phyloP scores from a whole-genome alignment of 345 rosid genomes.

The Fremontodendron californicum region DNA sequence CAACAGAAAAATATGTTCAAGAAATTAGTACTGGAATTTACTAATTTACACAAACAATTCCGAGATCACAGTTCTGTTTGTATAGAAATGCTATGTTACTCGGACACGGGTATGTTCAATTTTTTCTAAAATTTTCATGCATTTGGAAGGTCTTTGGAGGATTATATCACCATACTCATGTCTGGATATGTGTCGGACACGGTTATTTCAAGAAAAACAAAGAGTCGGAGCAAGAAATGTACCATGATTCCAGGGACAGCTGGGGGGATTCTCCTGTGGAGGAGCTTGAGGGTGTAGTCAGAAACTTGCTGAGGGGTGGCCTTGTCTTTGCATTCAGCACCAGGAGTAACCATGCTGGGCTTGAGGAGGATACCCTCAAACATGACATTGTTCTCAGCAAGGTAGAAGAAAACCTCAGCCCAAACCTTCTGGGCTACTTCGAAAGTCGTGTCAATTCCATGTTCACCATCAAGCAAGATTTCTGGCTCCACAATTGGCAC shows the following conservation, averaged over 20 bases:
- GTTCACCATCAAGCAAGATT: slow-evolving; percentile 94
- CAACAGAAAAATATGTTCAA: neutral
- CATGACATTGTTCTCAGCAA: slow-evolving; percentile 95
- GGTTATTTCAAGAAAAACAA: too few relatives aligned
- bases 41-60: neutral
- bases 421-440: slow-evolving; percentile 89
- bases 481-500: slow-evolving; percentile 99
- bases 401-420: slow-evolving; percentile 97
- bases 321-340: slow-evolving; percentile 84
- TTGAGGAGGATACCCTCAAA: slow-evolving; percentile 93
- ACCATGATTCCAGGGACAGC: slow-evolving; percentile 99
- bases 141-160: too few relatives aligned
- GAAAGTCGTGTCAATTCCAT: slow-evolving; percentile 83
- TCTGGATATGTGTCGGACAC: too few relatives aligned
- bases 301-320: slow-evolving; percentile 85
- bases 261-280: slow-evolving; percentile 75
- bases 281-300: slow-evolving; percentile 95
- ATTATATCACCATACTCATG: too few relatives aligned
- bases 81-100: too few relatives aligned
- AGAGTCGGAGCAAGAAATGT: too few relatives aligned
- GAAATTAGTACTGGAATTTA: neutral
- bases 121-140: too few relatives aligned
- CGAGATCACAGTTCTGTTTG: neutral
- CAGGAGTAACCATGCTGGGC: slow-evolving; percentile 99
- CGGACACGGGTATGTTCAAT: too few relatives aligned